These are phyloP conservation scores for Chytriomyces hyalinus DNA, from an alignment of 192 early-diverging fungal genomes.

Conservation along the genomic window DNA sequence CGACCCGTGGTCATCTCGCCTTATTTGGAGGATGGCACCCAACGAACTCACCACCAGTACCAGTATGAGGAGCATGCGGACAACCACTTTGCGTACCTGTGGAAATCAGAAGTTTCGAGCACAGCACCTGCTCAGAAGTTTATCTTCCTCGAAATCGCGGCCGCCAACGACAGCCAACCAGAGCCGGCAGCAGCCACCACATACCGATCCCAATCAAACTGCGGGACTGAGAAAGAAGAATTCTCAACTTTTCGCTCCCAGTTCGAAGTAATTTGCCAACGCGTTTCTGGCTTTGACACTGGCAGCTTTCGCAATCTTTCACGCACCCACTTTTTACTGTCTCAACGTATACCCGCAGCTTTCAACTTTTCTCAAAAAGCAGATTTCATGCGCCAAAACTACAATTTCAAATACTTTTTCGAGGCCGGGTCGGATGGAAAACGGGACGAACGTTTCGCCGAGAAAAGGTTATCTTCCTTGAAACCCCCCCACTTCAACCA, in stretches of 20 bases:
- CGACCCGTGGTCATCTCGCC: neutral
- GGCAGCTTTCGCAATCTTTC: neutral
- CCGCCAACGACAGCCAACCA: neutral
- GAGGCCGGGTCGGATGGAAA: conserved; percentile 17
- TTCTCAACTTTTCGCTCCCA: neutral
- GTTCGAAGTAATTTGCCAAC: neutral
- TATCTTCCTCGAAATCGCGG: neutral
- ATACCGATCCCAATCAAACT: neutral
- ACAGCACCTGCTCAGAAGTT: neutral
- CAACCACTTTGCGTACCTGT: neutral
- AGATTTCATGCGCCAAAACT: neutral
- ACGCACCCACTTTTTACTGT: conserved; percentile 4
- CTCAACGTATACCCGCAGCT: conserved; percentile 6
- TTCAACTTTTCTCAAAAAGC: neutral
- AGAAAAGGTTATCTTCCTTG: neutral
- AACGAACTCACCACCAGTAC: neutral
- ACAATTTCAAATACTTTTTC: conserved; percentile 23
- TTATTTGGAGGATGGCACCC: neutral
- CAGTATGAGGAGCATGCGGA: neutral
- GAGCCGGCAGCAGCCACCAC: neutral
- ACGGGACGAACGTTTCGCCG: conserved; percentile 15
- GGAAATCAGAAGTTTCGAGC: neutral
- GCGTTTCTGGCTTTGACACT: neutral
- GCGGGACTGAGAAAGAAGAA: neutral
- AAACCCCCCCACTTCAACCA: neutral